Base-by-base conservation (phyloP, 805 yeast genomes). In the Zygoascus tannicola region DNA sequence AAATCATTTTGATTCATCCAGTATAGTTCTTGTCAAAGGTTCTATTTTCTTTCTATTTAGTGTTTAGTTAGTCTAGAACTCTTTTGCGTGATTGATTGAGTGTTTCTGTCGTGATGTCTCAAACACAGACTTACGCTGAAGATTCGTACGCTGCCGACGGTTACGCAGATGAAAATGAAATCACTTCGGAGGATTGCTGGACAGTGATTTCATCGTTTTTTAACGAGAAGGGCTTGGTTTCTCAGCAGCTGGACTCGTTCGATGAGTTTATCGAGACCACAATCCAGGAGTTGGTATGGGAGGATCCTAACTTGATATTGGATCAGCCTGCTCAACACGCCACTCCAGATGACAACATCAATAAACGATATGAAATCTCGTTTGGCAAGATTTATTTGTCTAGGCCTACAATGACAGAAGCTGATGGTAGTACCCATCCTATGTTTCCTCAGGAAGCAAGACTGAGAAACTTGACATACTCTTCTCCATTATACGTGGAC, bases 401-500 rank as follows among this genome's bases (percentile, higher is more conserved):
- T 21, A 84, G 88, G 58, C 99, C 99, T 38, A 86, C 95, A 40
- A 95, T 92, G 76, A 94, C 97, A 18, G 99, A 92, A 69, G 95
- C 97, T 15, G 99, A 92, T 68, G 99, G 99, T 70, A 87, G 95
- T n/a, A 90, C 97, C n/a, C 90, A 87, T 58, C 94, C 95, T 12
- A 79, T 92, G 80, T 85, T 85, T 60, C 98, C 99, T 8, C 98
- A 94, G 67, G 99, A 92, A 65, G 97, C 98, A 5, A 77, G 99
- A 57, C 73, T 92, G 52, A 80, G 99, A 68, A 92, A 92, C 63
- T 73, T 92, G 67, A 92, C 99, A 0, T 92, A 92, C 63, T 85
- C 97, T 3, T 85, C 97, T 26, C 97, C 97, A 32, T 73, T 92
- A 41, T 92, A 92, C 58, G 96, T 92, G 22, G 97, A 92, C 61